A percentile compares a stretch with the other conserved stretches of the same genome.
phyloP scores from a whole-genome alignment of 192 early-diverging fungal genomes.

The Coemansia sp. region DNA sequence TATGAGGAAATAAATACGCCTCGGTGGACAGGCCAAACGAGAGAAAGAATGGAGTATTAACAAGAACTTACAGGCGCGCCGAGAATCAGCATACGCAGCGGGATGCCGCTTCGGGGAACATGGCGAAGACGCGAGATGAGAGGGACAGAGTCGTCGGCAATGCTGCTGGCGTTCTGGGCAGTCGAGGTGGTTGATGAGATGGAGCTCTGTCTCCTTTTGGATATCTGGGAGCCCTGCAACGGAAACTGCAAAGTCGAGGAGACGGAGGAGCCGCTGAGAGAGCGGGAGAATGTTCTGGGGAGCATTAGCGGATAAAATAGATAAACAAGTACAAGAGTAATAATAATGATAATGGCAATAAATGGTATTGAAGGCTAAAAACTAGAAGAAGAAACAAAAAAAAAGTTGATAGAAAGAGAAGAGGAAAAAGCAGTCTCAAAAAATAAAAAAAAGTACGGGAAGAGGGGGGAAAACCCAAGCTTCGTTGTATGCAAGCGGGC shows the following conservation, averaged over 20 bases:
- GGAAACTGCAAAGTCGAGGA: not conserved
- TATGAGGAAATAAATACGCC: constrained; percentile 8
- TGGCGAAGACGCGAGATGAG: constrained; percentile 16
- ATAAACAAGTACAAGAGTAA: not conserved
- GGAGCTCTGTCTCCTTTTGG: constrained; percentile 20
- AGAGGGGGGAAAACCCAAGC: not conserved
- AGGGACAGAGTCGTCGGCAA: constrained; percentile 8
- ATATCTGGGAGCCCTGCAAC: not conserved
- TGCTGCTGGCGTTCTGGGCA: constrained; percentile 4
- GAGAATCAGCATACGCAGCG: constrained; percentile 69
- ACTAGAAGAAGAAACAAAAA: not conserved
- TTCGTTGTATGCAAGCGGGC: too few relatives aligned
- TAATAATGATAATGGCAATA: not conserved
- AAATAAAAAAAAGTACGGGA: not conserved
- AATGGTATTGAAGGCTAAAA: not conserved
- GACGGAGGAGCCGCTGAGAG: not conserved
- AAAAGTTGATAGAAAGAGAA: constrained; percentile 1
- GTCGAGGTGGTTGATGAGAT: constrained; percentile 10
- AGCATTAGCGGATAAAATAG: not conserved
- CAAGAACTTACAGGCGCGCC: constrained; percentile 70
- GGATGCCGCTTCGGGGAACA: constrained; percentile 37
- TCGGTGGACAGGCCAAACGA: not conserved
- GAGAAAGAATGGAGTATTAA: not conserved
- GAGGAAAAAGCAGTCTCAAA: constrained; percentile 6
- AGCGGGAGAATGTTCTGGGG: not conserved